A percentile compares a stretch with the other conserved stretches of the same genome.
phyloP scores from a whole-genome alignment of 192 early-diverging fungal genomes.

The Chytriomyces hyalinus region DNA sequence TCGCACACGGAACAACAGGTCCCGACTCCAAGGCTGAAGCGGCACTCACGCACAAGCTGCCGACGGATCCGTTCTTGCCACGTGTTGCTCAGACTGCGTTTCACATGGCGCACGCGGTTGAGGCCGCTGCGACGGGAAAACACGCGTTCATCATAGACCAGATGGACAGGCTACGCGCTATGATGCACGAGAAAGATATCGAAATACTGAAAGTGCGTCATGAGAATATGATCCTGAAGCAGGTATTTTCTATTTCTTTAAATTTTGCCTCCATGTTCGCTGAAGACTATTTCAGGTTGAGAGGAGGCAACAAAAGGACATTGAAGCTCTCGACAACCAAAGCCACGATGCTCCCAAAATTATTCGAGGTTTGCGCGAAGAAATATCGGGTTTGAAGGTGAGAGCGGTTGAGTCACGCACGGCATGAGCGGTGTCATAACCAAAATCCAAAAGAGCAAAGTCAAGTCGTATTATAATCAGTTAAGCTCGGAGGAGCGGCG shows the following conservation, averaged over 20 bases:
- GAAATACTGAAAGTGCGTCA: constrained; percentile 49
- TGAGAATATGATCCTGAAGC: constrained; percentile 59
- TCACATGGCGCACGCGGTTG: background rate
- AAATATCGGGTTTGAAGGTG: constrained; percentile 56
- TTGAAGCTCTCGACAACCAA: constrained; percentile 51
- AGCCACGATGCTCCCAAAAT: constrained; percentile 56
- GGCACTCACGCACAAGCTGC: no score
- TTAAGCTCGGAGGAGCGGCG: constrained; percentile 48
- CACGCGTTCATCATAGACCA: constrained; percentile 35
- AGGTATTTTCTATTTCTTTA: constrained; percentile 37
- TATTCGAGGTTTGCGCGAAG: constrained; percentile 54
- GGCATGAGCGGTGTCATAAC: background rate
- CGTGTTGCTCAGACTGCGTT: constrained; percentile 1
- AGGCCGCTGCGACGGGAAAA: background rate
- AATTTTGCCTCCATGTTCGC: background rate
- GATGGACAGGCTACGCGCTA: constrained; percentile 44
- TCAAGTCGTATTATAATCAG: constrained; percentile 55
- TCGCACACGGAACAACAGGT: background rate
- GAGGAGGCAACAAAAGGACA: constrained; percentile 59
- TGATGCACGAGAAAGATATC: constrained; percentile 56
- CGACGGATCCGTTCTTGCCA: background rate
- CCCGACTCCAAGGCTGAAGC: background rate
- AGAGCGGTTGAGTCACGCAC: background rate
- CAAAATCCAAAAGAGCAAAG: constrained; percentile 45
- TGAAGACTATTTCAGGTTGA: constrained; percentile 45